These are phyloP conservation scores for Glaciozyma martinii DNA, from an alignment of 768 basidiomycete genomes.

Conservation along the genomic window DNA sequence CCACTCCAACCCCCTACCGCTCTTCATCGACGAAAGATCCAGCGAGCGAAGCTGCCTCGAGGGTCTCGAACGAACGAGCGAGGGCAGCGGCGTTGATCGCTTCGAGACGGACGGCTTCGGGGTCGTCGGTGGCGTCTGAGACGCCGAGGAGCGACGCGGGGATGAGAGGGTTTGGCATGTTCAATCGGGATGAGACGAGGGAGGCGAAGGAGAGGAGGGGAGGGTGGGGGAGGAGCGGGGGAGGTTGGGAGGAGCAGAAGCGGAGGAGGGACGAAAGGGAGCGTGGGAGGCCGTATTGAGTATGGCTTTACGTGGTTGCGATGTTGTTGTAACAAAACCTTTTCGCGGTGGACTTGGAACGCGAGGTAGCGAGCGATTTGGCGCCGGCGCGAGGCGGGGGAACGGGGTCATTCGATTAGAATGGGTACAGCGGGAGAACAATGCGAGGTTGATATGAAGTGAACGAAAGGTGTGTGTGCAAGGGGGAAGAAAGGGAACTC, in stretches of 20 bases:
- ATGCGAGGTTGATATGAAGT: too few relatives aligned
- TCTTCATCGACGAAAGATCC: not conserved
- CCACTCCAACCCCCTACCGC: not conserved
- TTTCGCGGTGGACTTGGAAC: too few relatives aligned
- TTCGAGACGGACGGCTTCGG: not conserved
- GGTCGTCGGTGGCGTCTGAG: conserved; percentile 3
- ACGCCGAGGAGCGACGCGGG: conserved; percentile 13
- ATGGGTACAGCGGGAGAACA: too few relatives aligned
- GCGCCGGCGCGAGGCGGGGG: too few relatives aligned
- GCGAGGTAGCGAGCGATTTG: too few relatives aligned
- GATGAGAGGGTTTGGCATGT: conserved; percentile 20
- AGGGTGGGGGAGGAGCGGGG: not conserved
- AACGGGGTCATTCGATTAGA: too few relatives aligned
- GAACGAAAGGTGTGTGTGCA: not conserved
- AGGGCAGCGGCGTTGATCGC: conserved; percentile 25
- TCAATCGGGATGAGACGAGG: conserved; percentile 14
- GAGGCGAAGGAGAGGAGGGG: conserved; percentile 9
- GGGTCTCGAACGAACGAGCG: conserved; percentile 20
- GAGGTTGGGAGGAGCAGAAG: conserved; percentile 1
- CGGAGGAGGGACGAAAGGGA: not conserved
- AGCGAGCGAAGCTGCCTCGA: not conserved
- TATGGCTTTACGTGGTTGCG: too few relatives aligned
- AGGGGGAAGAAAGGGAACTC: conserved; percentile 10
- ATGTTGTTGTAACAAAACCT: too few relatives aligned
- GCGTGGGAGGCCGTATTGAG: not conserved